Conservation (phyloP, 495 filamentous ascomycete genomes). For the Daldinia caldariorum region DNA sequence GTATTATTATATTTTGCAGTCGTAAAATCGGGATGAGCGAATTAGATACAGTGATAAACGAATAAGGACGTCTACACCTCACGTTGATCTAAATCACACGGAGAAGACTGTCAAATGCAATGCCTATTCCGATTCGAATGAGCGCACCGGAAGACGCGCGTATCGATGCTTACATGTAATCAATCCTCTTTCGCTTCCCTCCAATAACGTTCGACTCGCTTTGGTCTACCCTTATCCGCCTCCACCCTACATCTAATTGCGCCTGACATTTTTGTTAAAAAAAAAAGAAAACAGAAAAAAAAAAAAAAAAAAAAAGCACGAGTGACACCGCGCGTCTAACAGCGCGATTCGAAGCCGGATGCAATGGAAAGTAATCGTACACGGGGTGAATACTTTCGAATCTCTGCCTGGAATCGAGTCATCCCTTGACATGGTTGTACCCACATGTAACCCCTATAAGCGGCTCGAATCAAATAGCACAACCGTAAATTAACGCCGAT, state of each 20-base stretch:
- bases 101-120: neutral
- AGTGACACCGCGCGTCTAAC: neutral
- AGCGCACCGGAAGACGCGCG: neutral
- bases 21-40: neutral
- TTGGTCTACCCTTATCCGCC: constrained; percentile 12
- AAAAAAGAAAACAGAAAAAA: constrained; percentile 14
- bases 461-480: constrained; percentile 23
- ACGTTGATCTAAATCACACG: neutral
- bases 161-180: constrained; percentile 7
- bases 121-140: constrained; percentile 1
- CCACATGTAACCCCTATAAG: constrained; percentile 5
- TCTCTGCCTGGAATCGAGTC: constrained; percentile 17
- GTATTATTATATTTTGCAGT: neutral
- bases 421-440: constrained; percentile 9
- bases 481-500: constrained; percentile 38
- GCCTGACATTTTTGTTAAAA: constrained; percentile 21
- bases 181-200: constrained; percentile 20
- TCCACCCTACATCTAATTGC: constrained; percentile 16
- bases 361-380: constrained; percentile 35
- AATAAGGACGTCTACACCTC: neutral
- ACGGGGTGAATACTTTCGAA: constrained; percentile 26
- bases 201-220: constrained; percentile 18
- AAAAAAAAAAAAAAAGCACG: constrained; percentile 8
- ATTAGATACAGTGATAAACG: neutral
- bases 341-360: constrained; percentile 1